A percentile compares a stretch with the other conserved stretches of the same genome.
Evolutionary conservation across 805 yeast genomes (phyloP).

Genomic region (Limtongozyma cylindracea): DNA sequence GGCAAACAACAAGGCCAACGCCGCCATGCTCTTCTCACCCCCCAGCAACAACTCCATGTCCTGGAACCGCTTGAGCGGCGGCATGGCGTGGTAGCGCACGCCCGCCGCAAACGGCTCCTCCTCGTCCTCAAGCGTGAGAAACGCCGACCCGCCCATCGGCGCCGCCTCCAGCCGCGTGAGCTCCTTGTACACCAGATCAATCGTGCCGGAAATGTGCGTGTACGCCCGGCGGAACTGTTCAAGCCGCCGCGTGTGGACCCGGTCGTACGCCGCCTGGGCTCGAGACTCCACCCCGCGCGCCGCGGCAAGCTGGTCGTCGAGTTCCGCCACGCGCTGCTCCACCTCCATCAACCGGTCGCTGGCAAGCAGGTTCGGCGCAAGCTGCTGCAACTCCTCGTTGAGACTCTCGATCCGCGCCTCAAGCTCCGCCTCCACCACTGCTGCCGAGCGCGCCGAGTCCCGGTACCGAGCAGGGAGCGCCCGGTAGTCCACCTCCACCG

Average conservation of each 20-base stretch:
- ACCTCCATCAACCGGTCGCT: conserved; percentile 50
- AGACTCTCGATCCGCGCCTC: conserved; percentile 9
- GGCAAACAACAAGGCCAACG: conserved; percentile 76
- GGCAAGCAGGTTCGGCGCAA: conserved; percentile 72
- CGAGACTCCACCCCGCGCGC: conserved; percentile 37
- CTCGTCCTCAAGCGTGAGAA: conserved; percentile 63
- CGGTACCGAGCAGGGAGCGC: too few relatives aligned
- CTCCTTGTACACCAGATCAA: conserved; percentile 66
- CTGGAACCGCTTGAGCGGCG: conserved; percentile 80
- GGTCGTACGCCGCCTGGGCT: conserved; percentile 27
- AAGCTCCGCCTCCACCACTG: conserved; percentile 13
- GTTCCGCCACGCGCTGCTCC: conserved; percentile 26
- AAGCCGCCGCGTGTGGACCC: conserved; percentile 30
- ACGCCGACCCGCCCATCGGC: conserved; percentile 85
- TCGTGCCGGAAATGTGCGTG: conserved; percentile 43
- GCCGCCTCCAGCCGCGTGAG: conserved; percentile 47
- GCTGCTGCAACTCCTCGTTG: conserved; percentile 12
- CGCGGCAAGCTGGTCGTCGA: conserved; percentile 36
- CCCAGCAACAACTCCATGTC: conserved; percentile 88
- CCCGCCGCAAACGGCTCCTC: conserved; percentile 79
- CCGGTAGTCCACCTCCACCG: conserved; percentile 28
- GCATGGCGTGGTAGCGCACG: conserved; percentile 79
- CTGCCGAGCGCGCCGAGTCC: too few relatives aligned
- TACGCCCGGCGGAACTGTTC: conserved; percentile 47
- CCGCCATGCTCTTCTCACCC: conserved; percentile 94